phyloP scores from a whole-genome alignment of 306 rosid species.

The Lathyrus aphaca region DNA sequence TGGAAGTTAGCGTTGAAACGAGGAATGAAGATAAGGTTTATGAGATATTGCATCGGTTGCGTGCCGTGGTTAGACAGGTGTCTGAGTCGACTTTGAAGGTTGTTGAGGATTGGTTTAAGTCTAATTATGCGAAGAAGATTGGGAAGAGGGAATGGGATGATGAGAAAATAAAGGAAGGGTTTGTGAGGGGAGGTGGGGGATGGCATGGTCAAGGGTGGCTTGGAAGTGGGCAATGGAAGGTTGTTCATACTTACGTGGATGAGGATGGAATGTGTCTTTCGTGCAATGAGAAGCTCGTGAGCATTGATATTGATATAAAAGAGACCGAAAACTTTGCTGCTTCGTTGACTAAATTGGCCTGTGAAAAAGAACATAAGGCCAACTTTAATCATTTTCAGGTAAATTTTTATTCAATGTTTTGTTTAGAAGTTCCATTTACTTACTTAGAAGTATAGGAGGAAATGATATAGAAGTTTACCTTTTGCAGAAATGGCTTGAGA shows the following conservation, averaged over 20 bases:
- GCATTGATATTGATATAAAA: slow-evolving; percentile 85
- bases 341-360: slow-evolving; percentile 72
- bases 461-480: slow-evolving; percentile 57
- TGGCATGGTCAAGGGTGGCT: slow-evolving; percentile 99
- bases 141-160: slow-evolving; percentile 72
- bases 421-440: background rate
- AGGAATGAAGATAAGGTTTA: slow-evolving; percentile 67
- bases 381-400: slow-evolving; percentile 75
- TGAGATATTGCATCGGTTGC: slow-evolving; percentile 72
- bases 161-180: slow-evolving; percentile 56
- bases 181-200: slow-evolving; percentile 81
- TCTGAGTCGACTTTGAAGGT: slow-evolving; percentile 62
- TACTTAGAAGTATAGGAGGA: slow-evolving; percentile 27
- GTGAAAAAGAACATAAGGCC: slow-evolving; percentile 56
- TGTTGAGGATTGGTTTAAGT: slow-evolving; percentile 74
- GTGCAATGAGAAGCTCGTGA: slow-evolving; percentile 70
- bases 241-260: slow-evolving; percentile 64
- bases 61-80: slow-evolving; percentile 75
- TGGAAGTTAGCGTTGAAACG: slow-evolving; percentile 55
- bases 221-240: slow-evolving; percentile 83
- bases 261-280: slow-evolving; percentile 63
- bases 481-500: slow-evolving; percentile 81
- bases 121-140: slow-evolving; percentile 52
- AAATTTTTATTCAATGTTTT: slow-evolving; percentile 37
- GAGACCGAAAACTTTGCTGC: slow-evolving; percentile 77